Evolutionary conservation across 768 basidiomycete genomes (phyloP).

Genomic region (Asterophora parasitica): DNA sequence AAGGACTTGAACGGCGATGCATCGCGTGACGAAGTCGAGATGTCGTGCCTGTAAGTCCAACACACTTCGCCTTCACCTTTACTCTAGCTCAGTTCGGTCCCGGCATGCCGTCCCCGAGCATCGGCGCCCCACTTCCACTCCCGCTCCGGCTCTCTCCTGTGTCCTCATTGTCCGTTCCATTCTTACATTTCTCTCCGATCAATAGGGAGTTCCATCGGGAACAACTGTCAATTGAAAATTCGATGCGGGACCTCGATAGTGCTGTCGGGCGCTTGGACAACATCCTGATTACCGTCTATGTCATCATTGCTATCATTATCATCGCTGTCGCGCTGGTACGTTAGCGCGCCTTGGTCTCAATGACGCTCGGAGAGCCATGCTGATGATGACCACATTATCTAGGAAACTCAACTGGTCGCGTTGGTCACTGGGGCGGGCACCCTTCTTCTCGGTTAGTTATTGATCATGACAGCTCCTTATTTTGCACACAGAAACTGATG

Average conservation of each 20-base stretch:
- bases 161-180: conserved; percentile 1
- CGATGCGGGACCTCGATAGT: conserved; percentile 86
- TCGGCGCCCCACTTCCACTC: too few relatives aligned
- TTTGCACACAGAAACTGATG: not conserved
- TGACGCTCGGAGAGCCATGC: not conserved
- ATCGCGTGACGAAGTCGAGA: conserved; percentile 69
- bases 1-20: conserved; percentile 70
- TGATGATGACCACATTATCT: conserved; percentile 10
- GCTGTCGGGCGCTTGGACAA: conserved; percentile 84
- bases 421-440: conserved; percentile 75
- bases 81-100: not conserved
- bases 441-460: conserved; percentile 39
- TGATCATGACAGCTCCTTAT: not conserved
- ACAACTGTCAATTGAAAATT: conserved; percentile 75
- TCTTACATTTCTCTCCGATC: conserved; percentile 2
- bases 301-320: conserved; percentile 68
- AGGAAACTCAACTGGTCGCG: conserved; percentile 72
- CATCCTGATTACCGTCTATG: conserved; percentile 79
- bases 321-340: conserved; percentile 75
- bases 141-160: not conserved
- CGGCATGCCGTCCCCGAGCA: not conserved
- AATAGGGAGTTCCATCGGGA: conserved; percentile 78
- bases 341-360: conserved; percentile 13
- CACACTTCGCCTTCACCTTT: not conserved
- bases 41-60: conserved; percentile 56